phyloP scores from a whole-genome alignment of 225 moss, liverwort and hornwort species.

The Pseudisothecium myosuroides region DNA sequence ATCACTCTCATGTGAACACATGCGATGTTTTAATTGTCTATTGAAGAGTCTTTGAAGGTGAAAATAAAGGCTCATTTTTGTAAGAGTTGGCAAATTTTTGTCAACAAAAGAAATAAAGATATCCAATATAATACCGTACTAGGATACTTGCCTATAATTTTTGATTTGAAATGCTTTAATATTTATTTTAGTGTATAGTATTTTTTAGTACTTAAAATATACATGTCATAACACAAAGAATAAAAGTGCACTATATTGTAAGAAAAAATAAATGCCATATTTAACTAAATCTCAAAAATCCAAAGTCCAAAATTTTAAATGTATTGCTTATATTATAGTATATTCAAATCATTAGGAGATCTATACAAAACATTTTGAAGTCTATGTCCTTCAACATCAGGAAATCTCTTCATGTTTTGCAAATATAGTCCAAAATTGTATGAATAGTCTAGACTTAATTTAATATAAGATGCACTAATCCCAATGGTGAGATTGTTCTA shows the following conservation, averaged over 20 bases:
- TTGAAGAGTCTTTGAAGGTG: neutral
- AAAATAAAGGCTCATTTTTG: neutral
- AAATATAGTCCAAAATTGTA: too few species aligned
- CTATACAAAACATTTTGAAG: too few species aligned
- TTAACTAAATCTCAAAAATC: too few species aligned
- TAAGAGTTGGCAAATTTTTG: neutral
- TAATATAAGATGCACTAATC: too few species aligned
- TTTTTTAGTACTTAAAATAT: neutral
- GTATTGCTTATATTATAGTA: too few species aligned
- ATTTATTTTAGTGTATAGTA: neutral
- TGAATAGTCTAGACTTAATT: too few species aligned
- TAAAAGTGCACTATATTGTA: neutral
- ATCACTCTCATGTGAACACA: too few species aligned
- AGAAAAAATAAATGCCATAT: neutral
- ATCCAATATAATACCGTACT: rapidly evolving
- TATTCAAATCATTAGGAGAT: too few species aligned
- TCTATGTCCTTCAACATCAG: too few species aligned
- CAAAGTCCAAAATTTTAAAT: too few species aligned
- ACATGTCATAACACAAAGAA: neutral
- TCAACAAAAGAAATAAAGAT: neutral
- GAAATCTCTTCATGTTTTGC: too few species aligned
- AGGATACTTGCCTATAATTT: neutral
- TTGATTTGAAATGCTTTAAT: neutral
- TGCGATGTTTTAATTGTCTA: neutral
- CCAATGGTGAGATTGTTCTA: too few species aligned